Evolutionary conservation across 257 asterid genomes (phyloP).

Genomic region (Verbena officinalis): DNA sequence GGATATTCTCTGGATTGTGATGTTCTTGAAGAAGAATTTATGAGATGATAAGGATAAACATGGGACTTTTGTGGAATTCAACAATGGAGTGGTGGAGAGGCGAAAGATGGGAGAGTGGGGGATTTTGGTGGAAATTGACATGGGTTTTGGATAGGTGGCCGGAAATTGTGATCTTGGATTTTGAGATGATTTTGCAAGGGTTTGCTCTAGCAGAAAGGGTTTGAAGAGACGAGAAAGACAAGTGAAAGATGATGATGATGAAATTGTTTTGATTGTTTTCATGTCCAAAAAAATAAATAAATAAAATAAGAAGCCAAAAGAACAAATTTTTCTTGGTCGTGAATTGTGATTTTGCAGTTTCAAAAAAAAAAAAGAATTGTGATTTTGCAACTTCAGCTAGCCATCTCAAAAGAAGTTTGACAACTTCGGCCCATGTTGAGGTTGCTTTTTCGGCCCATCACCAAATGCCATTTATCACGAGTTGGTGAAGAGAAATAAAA

Average conservation of each 20-base stretch:
- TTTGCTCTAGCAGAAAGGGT: conserved; percentile 1
- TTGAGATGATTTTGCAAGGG: neutral
- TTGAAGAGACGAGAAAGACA: conserved; percentile 3
- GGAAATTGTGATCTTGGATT: conserved; percentile 16
- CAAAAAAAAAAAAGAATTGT: too few relatives aligned
- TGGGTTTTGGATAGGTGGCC: conserved; percentile 31
- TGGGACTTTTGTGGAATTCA: conserved; percentile 37
- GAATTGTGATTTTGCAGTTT: neutral
- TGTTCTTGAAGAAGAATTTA: conserved; percentile 38
- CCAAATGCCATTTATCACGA: too few relatives aligned
- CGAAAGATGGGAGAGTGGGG: conserved; percentile 33
- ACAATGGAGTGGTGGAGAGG: conserved; percentile 34
- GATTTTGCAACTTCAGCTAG: too few relatives aligned
- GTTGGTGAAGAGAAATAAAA: too few relatives aligned
- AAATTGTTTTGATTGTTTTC: conserved; percentile 22
- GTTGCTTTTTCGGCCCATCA: too few relatives aligned
- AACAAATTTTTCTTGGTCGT: neutral
- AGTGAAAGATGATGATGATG: conserved; percentile 15
- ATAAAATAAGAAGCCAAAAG: neutral
- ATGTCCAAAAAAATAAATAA: conserved; percentile 6
- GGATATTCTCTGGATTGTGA: conserved; percentile 53
- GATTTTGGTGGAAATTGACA: conserved; percentile 58
- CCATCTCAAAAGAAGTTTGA: too few relatives aligned
- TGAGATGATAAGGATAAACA: conserved; percentile 35
- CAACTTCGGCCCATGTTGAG: too few relatives aligned